Evolutionary conservation across 768 basidiomycete species (phyloP).

Genomic region (Suillus tomentosus): DNA sequence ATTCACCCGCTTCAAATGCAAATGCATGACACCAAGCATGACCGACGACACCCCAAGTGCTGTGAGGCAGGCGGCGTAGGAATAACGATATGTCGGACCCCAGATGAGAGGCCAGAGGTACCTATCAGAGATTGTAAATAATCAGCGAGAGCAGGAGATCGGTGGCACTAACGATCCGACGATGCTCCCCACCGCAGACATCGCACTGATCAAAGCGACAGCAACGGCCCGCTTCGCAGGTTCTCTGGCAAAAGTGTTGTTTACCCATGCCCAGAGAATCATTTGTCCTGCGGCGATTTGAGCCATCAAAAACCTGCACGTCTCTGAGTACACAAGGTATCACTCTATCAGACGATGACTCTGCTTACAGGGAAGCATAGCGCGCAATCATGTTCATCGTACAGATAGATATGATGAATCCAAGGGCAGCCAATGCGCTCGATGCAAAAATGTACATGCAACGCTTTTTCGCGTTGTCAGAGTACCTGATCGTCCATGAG

Average conservation of each 20-base stretch:
- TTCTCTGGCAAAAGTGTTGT: slow-evolving; percentile 67
- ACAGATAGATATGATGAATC: slow-evolving; percentile 61
- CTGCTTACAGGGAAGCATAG: slow-evolving; percentile 58
- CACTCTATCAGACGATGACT: neutral
- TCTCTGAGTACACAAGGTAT: neutral
- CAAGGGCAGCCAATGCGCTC: slow-evolving; percentile 56
- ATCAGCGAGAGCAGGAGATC: slow-evolving; percentile 6
- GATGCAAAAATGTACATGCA: slow-evolving; percentile 63
- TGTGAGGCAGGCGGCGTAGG: slow-evolving; percentile 70
- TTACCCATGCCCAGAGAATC: slow-evolving; percentile 48
- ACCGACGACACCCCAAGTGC: slow-evolving; percentile 50
- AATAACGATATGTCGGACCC: slow-evolving; percentile 66
- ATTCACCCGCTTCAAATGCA: slow-evolving; percentile 43
- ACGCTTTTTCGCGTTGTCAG: slow-evolving; percentile 66
- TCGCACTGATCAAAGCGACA: slow-evolving; percentile 74
- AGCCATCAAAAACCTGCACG: slow-evolving; percentile 66
- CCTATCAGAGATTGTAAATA: slow-evolving; percentile 27
- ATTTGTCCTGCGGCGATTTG: slow-evolving; percentile 70
- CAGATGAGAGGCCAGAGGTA: slow-evolving; percentile 65
- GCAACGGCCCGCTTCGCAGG: slow-evolving; percentile 84
- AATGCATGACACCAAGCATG: slow-evolving; percentile 47
- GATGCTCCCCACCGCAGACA: slow-evolving; percentile 80
- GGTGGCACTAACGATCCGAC: slow-evolving; percentile 62
- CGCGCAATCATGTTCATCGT: slow-evolving; percentile 61
- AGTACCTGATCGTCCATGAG: slow-evolving; percentile 47